Base-by-base conservation (phyloP, 306 rosid genomes). In the Cicer cuneatum region DNA sequence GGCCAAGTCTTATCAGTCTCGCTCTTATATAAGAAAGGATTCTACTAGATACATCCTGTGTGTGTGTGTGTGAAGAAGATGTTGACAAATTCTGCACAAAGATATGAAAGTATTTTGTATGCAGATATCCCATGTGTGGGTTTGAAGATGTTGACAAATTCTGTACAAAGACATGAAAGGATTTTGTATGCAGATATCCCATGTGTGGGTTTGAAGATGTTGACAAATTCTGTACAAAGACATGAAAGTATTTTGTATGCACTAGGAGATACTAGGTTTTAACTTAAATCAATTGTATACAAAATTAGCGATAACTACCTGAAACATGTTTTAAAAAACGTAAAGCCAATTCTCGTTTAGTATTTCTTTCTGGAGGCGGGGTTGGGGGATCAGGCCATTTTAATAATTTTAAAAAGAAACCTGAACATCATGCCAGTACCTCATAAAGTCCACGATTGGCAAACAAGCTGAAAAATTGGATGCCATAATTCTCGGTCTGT, bases 391-490 rank as follows among this genome's bases (percentile, higher is more conserved):
- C 77, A 29, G 21, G 42, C 11, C 18, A 49, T 53, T 49, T 48
- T 60, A 66, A 70, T 15, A 76, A 57, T 10, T 71, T 71, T 43
- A 40, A 72, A 10, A 39, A 3, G 56, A 84, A 64, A 73, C 58
- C n/a, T 73, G 10, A 76, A 21, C 16, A 33, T 46, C 79, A 66
- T 45, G 48, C 46, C 15, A 69, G 76, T 78, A 94, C 99, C 99
- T 94, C 96, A 74, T 91, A 86, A 73, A 87, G 49, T 79, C 87
- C 97, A 19, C 87, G 86, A 81, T 94, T 89, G 74, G 86, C 96
- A 90, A 87, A 80, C 89, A 94, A 78, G 80, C 90, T 90, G 83
- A 87, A 94, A 75, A 94, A 86, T 78, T 94, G 99, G 72, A 94
- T 78, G 81, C 90, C 77, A 66, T 92, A 94, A 80, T 90, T 89